These are phyloP conservation scores for Cantharellus cinnabarinus DNA, from an alignment of 768 basidiomycete genomes.

Conservation along the genomic window DNA sequence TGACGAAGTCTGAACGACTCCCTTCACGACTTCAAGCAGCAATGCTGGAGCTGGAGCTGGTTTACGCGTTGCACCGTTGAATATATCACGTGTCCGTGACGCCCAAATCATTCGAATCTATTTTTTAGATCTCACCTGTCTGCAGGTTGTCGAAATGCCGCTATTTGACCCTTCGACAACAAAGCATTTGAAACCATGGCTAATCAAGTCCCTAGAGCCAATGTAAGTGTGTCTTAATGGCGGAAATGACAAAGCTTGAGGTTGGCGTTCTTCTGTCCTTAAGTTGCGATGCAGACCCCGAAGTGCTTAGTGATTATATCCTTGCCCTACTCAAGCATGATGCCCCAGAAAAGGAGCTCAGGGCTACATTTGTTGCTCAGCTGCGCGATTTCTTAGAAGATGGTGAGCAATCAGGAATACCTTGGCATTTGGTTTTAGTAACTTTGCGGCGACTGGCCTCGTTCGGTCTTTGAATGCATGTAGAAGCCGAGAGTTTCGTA, in stretches of 20 bases:
- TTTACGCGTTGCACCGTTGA: too few species aligned
- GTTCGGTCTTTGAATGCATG: slow-evolving; percentile 11
- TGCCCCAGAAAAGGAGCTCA: slow-evolving; percentile 61
- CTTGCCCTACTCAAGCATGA: slow-evolving; percentile 84
- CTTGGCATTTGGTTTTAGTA: too few species aligned
- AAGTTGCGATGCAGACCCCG: slow-evolving; percentile 93
- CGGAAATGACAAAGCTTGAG: not conserved
- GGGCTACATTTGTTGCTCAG: slow-evolving; percentile 52
- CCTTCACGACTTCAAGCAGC: not conserved
- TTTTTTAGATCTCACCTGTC: too few species aligned
- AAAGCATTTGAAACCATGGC: slow-evolving; percentile 65
- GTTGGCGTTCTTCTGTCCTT: slow-evolving; percentile 2
- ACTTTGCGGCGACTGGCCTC: not conserved
- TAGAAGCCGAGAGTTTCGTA: slow-evolving; percentile 54
- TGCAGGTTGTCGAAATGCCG: slow-evolving; percentile 1
- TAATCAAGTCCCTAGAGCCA: slow-evolving; percentile 72
- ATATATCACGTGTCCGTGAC: too few species aligned
- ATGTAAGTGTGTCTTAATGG: slow-evolving; percentile 34
- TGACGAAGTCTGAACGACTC: slow-evolving; percentile 12
- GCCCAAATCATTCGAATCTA: too few species aligned
- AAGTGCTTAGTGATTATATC: slow-evolving; percentile 83
- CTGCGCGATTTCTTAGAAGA: slow-evolving; percentile 87
- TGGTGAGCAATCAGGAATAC: slow-evolving; percentile 23
- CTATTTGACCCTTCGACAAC: slow-evolving; percentile 17
- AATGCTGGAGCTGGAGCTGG: not conserved